A percentile compares a stretch with the other conserved stretches of the same genome.
Conservation (phyloP, 1,284 basidiomycete genomes). For the Fistulinella staudtii region DNA sequence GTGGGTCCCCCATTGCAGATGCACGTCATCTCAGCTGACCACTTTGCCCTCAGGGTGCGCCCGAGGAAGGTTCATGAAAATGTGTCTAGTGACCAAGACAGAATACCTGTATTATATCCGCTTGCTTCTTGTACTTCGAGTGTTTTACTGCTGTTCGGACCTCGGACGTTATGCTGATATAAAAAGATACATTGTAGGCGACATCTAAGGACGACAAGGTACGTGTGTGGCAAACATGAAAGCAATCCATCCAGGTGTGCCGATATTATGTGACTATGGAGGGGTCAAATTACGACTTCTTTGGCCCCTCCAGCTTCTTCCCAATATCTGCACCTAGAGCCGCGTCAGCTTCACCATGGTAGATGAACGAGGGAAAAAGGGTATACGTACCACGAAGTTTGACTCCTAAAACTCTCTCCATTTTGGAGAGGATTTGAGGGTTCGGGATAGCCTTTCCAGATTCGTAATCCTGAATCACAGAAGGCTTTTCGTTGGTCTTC, state of each 20-base stretch:
- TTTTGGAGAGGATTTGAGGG: constrained; percentile 85
- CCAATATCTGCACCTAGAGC: constrained; percentile 68
- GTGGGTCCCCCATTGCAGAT: constrained; percentile 38
- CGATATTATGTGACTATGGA: constrained; percentile 27
- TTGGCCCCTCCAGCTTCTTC: constrained; percentile 74
- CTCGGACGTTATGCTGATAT: constrained; percentile 3
- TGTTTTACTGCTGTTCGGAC: constrained; percentile 2
- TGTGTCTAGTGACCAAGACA: background rate
- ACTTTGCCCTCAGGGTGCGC: constrained; percentile 17
- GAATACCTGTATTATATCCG: constrained; percentile 1
- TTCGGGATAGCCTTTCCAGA: constrained; percentile 87
- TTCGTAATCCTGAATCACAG: constrained; percentile 89
- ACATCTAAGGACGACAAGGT: constrained; percentile 23
- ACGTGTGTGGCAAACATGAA: constrained; percentile 8
- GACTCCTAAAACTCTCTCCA: constrained; percentile 86
- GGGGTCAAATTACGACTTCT: constrained; percentile 55
- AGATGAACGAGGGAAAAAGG: background rate
- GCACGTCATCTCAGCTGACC: background rate
- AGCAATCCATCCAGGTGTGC: constrained; percentile 17
- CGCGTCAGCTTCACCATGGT: constrained; percentile 6
- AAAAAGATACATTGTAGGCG: constrained; percentile 26
- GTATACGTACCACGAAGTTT: constrained; percentile 79
- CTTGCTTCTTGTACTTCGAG: constrained; percentile 3
- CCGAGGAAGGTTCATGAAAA: constrained; percentile 25
- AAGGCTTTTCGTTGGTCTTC: constrained; percentile 89